phyloP scores from a whole-genome alignment of 495 filamentous ascomycete genomes.

The Bacidia gigantensis region DNA sequence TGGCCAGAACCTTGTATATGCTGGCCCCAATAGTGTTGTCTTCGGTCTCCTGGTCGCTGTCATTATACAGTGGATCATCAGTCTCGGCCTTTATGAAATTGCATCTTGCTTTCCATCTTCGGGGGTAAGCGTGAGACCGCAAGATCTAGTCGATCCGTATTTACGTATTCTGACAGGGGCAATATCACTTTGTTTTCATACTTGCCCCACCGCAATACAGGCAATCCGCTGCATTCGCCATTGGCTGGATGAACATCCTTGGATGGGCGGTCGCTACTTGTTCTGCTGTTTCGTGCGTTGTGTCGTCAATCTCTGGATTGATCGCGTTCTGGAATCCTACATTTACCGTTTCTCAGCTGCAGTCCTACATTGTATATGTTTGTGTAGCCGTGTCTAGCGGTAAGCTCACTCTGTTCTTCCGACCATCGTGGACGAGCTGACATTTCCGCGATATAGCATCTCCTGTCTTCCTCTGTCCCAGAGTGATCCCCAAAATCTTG shows the following conservation, averaged over 20 bases:
- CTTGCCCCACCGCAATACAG: conserved; percentile 16
- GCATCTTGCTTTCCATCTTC: conserved; percentile 22
- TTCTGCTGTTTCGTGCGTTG: conserved; percentile 18
- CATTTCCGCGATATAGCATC: conserved; percentile 12
- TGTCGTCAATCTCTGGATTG: conserved; percentile 16
- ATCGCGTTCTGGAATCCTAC: conserved; percentile 17
- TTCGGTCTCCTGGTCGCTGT: conserved; percentile 18
- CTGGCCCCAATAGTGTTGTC: conserved; percentile 17
- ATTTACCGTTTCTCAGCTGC: conserved; percentile 20
- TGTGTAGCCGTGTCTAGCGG: conserved; percentile 6
- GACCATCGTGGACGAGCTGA: too few relatives aligned
- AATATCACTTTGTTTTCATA: conserved; percentile 26
- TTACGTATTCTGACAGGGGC: conserved; percentile 12
- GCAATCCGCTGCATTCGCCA: conserved; percentile 19
- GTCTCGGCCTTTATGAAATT: conserved; percentile 20
- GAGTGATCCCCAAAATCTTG: conserved; percentile 13
- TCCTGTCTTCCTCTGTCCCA: conserved; percentile 17
- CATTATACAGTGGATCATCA: conserved; percentile 18
- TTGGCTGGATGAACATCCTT: conserved; percentile 27
- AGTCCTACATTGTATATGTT: conserved; percentile 22
- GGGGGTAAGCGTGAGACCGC: conserved; percentile 14
- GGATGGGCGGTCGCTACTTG: conserved; percentile 27
- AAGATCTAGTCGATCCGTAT: background rate
- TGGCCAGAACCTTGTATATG: conserved; percentile 16
- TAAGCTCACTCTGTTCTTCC: background rate